These are phyloP conservation scores for Ichthyophthirius multifiliis DNA, from an alignment of 169 alveolate species.

Conservation along the genomic window DNA sequence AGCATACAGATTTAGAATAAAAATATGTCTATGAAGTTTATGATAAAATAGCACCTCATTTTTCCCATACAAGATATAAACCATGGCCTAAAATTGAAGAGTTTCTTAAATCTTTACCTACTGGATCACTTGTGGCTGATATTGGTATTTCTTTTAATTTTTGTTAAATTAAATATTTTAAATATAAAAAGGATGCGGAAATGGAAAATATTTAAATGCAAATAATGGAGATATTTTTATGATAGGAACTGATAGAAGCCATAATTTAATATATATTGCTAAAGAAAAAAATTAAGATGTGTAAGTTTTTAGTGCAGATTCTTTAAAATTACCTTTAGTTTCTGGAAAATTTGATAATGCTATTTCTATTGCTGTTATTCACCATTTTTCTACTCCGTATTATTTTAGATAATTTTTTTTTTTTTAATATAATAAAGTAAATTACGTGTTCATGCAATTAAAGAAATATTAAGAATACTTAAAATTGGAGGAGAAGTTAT, in stretches of 20 bases:
- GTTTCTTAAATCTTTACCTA: constrained; percentile 82
- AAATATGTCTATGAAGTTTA: constrained; percentile 86
- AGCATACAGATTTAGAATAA: constrained; percentile 78
- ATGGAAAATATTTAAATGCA: constrained; percentile 92
- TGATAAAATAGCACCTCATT: constrained; percentile 88
- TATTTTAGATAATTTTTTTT: neutral
- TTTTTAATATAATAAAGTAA: constrained; percentile 23
- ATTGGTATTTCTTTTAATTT: constrained; percentile 58
- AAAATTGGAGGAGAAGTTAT: constrained; percentile 81
- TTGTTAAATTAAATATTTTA: neutral
- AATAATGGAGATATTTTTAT: constrained; percentile 59
- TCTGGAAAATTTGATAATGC: constrained; percentile 86
- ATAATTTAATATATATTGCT: constrained; percentile 74
- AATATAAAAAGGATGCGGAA: constrained; percentile 90
- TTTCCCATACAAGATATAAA: constrained; percentile 89
- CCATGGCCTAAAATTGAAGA: constrained; percentile 96
- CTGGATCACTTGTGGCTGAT: constrained; percentile 90
- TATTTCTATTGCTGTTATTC: constrained; percentile 94
- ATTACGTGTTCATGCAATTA: constrained; percentile 78
- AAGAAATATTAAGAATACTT: constrained; percentile 85
- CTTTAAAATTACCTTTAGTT: constrained; percentile 65
- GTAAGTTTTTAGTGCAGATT: constrained; percentile 63
- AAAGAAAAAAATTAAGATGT: constrained; percentile 50
- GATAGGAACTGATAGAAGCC: constrained; percentile 91
- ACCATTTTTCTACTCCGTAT: constrained; percentile 87